Evolutionary conservation across 1,284 basidiomycete species (phyloP).

Genomic region (Boletellus sp.): DNA sequence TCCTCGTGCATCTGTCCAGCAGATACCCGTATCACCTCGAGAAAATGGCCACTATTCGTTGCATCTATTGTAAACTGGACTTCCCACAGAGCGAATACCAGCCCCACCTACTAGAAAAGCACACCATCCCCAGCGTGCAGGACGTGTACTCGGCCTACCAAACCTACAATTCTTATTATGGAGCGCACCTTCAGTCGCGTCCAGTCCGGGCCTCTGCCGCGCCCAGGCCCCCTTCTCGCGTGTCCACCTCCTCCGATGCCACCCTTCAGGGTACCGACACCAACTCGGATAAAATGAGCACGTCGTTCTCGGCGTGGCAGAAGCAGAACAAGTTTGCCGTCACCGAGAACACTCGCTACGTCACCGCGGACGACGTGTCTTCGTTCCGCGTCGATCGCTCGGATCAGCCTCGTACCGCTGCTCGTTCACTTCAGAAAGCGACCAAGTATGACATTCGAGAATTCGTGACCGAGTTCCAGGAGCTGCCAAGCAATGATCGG

Average conservation of each 20-base stretch:
- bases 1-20: neutral
- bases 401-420: constrained; percentile 19
- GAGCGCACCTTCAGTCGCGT: constrained; percentile 1
- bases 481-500: constrained; percentile 13
- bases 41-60: constrained; percentile 13
- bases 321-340: constrained; percentile 7
- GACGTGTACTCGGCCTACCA: constrained; percentile 10
- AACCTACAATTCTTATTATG: neutral
- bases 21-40: neutral
- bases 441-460: constrained; percentile 21
- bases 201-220: neutral
- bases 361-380: constrained; percentile 24
- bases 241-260: neutral
- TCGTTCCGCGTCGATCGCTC: constrained; percentile 25
- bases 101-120: constrained; percentile 10
- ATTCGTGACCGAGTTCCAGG: constrained; percentile 18
- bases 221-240: neutral
- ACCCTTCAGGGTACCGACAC: neutral
- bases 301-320: constrained; percentile 22
- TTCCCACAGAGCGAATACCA: constrained; percentile 9
- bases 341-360: constrained; percentile 3
- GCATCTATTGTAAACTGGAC: constrained; percentile 12
- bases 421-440: constrained; percentile 21
- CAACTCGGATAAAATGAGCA: constrained; percentile 6
- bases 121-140: constrained; percentile 6